Base-by-base conservation (phyloP, 768 basidiomycete species). In the Mycena alexandri region DNA sequence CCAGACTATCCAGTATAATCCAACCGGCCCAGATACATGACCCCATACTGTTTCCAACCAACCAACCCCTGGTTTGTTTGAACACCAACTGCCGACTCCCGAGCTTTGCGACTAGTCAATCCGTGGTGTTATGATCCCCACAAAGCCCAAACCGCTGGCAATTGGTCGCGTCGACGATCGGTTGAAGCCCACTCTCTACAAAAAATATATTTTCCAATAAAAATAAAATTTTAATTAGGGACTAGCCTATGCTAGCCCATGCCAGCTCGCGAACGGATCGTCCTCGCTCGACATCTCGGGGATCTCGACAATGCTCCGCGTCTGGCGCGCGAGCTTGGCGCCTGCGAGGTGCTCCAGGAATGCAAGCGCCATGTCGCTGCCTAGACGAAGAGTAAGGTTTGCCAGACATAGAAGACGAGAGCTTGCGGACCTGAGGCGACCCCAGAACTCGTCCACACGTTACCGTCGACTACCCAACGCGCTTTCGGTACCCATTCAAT, bases 381-480 rank as follows among this genome's bases (percentile, higher is more conserved):
- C 79, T 79, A 12, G n/a, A 10, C 21, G 21, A 25, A 24, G 21
- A 14, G 22, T 10, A 46, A 6, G 29, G 29, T 29, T 29, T 29
- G 29, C 29, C 14, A 29, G 44, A n/a, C 25, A 3, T 48, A 17
- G 44, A n/a, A 17, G 29, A 51, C 55, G 22, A 19, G 9, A 21
- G 3, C 12, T 48, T 21, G 53, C 73, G 47, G 46, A 75, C 78
- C 79, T 5, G 80, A 74, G 12, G 76, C 68, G 19, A 78, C 75
- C 7, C 80, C 80, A 3, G 77, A 77, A 48, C 73, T 73, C 12
- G 78, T 79, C 80, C 80, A 81, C 47, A 76, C 64, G 33, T 75
- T 74, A 0, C 78, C 80, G 61, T 81, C 80, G 5, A 77, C 71
- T 16, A 80, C 78, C 79, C 80, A 81, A 17, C 80, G 72, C 1